phyloP scores from a whole-genome alignment of 129 eudicot genomes.

The Helianthus tuberosus region DNA sequence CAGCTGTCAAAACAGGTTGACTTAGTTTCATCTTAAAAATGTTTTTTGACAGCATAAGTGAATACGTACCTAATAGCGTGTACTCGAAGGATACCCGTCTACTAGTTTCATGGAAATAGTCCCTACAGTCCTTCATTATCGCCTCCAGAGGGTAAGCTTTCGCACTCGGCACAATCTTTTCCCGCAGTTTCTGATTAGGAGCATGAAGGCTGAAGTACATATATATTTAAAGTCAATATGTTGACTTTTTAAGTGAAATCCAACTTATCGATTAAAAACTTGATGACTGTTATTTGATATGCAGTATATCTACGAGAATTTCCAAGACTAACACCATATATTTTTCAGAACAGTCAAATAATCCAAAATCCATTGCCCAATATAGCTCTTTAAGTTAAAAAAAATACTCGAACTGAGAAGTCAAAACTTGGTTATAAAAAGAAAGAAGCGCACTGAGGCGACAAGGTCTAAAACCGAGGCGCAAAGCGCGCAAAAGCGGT shows the following conservation, averaged over 20 bases:
- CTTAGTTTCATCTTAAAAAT: conserved; percentile 6
- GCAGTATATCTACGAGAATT: neutral
- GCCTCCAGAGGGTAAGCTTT: conserved; percentile 94
- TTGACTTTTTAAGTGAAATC: neutral
- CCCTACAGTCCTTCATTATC: conserved; percentile 93
- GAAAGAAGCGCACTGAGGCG: no score
- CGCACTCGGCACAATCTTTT: conserved; percentile 96
- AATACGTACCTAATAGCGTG: conserved; percentile 78
- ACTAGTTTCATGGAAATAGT: conserved; percentile 82
- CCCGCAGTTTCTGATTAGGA: conserved; percentile 94
- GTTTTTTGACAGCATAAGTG: conserved; percentile 3
- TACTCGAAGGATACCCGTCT: conserved; percentile 98
- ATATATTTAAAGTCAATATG: neutral
- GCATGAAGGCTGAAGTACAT: conserved; percentile 84
- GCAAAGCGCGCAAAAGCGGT: no score
- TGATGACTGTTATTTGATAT: neutral
- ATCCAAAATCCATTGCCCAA: no score
- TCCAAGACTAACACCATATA: neutral
- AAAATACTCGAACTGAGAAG: neutral
- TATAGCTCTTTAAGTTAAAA: neutral
- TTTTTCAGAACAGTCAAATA: neutral
- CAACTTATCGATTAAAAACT: neutral
- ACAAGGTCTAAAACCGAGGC: no score
- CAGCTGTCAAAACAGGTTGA: conserved; percentile 56
- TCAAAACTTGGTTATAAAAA: neutral